Percentiles rank a stretch among this genome's conserved stretches.
phyloP scores from a whole-genome alignment of 1,139 yeast species.

The Spathaspora sp. region DNA sequence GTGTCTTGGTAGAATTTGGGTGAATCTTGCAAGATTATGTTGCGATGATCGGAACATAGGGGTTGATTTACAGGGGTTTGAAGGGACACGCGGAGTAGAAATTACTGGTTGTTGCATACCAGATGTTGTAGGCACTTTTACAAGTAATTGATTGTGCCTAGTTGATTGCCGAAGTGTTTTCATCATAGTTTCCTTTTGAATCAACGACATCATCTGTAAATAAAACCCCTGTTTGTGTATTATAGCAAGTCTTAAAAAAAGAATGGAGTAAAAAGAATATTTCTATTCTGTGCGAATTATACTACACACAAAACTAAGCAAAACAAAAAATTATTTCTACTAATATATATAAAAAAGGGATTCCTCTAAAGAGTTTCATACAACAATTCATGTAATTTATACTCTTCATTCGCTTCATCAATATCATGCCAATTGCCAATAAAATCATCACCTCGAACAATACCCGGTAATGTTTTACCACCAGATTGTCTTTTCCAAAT shows the following conservation, averaged over 20 bases:
- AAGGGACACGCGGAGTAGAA: neutral
- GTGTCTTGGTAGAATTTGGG: neutral
- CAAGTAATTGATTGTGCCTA: neutral
- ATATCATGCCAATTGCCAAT: slow-evolving; percentile 81
- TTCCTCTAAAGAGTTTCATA: slow-evolving; percentile 42
- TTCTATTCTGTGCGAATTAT: neutral
- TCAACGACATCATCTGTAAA: neutral
- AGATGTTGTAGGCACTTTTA: neutral
- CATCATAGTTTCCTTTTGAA: neutral
- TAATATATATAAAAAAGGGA: neutral
- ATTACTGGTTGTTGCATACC: neutral
- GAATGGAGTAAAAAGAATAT: neutral
- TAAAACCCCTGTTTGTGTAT: neutral
- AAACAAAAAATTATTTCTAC: neutral
- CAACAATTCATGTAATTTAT: slow-evolving; percentile 59
- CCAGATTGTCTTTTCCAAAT: slow-evolving; percentile 79
- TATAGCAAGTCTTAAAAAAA: neutral
- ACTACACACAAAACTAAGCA: neutral
- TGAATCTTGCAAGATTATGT: neutral
- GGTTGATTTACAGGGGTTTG: neutral
- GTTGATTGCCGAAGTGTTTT: neutral
- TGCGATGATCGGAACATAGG: neutral
- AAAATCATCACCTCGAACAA: slow-evolving; percentile 86
- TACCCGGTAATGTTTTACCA: slow-evolving; percentile 84
- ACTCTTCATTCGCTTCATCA: slow-evolving; percentile 85